Conservation (phyloP, 1,284 basidiomycete genomes). For the Tilletia caries region DNA sequence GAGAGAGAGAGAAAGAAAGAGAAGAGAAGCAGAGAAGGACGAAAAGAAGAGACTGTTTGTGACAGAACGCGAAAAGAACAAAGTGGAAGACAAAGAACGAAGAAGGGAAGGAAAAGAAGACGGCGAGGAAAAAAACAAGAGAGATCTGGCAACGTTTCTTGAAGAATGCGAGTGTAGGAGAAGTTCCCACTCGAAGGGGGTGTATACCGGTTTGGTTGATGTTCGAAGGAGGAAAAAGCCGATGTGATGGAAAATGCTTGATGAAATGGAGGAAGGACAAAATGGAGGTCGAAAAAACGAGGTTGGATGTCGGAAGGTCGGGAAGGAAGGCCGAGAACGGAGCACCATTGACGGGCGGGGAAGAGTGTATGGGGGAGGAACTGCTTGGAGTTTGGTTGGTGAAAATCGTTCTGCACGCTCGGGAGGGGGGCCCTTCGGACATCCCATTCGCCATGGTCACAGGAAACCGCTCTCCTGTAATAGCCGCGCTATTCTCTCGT, state of each 20-base stretch:
- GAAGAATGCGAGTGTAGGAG: too few species aligned
- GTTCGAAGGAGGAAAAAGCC: too few species aligned
- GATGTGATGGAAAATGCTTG: background rate
- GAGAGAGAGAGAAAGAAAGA: background rate
- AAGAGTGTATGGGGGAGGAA: conserved; percentile 27
- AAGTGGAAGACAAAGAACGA: background rate
- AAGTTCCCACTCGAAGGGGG: too few species aligned
- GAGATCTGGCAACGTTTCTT: too few species aligned
- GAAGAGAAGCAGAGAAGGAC: conserved; percentile 1
- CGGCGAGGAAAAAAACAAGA: background rate
- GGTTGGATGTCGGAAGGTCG: background rate
- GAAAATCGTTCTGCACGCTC: too few species aligned
- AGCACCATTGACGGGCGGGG: conserved; percentile 13
- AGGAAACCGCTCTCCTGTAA: conserved; percentile 85
- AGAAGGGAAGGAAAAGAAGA: conserved; percentile 6
- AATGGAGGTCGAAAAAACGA: background rate
- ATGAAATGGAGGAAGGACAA: background rate
- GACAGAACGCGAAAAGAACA: background rate
- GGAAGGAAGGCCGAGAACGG: too few species aligned
- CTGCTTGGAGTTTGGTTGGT: background rate
- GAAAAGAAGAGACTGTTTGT: background rate
- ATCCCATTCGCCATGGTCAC: conserved; percentile 45
- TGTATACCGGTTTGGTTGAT: too few species aligned
- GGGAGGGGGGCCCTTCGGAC: too few species aligned
- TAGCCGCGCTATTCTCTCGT: conserved; percentile 73